Evolutionary conservation across 2,329 filamentous ascomycete species (phyloP), one percentile per base, ranked within the genome.

Genomic region (Torrubiella hemipterigena): DNA sequence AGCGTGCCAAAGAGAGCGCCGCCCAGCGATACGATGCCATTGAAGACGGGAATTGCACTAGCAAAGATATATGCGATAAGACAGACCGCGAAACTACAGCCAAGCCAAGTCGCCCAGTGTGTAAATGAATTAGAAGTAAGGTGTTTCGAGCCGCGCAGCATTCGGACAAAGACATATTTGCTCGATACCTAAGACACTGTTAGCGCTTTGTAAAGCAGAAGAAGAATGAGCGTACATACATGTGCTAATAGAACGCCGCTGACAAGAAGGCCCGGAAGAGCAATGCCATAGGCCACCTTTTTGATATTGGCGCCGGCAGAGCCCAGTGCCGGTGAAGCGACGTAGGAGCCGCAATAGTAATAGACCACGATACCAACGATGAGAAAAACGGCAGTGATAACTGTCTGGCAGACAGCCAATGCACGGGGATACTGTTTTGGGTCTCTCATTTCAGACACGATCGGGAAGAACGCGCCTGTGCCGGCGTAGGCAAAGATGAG

Each of bases 321-420:
- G 3, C 61, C 63, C 5, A 67, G 51, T 2, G 61, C 60, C 1
- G 63, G 63, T 0, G 60, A 64, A 1, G 61, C 54, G 4, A 67
- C 57, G 30, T 54, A 61, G 0, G 55, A 56, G 1, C 63, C 63
- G 36, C 59, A 63, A 39, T 46, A 66, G 36, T 55, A 56, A 44
- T 66, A 66, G 3, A 67, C 54, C 1, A 65, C 54, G 4, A 50
- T 38, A 7, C 47, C 45, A 6, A 61, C 48, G 7, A 46, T 33
- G 12, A 49, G 24, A 29, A 58, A 59, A 7, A 49, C 50, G 8
- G 46, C 24, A n/a, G 52, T 42, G 2, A 58, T 40, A 2, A 37
- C 42, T 38, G 16, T 39, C 38, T 40, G 46, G 29, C 45, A 47
- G 8, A 46, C 25, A 3, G 51, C 5, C 2, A 55, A 37, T 1